Evolutionary conservation across 345 rosid species (phyloP), one percentile per base, ranked within the genome.

Genomic region (Heritiera littoralis): DNA sequence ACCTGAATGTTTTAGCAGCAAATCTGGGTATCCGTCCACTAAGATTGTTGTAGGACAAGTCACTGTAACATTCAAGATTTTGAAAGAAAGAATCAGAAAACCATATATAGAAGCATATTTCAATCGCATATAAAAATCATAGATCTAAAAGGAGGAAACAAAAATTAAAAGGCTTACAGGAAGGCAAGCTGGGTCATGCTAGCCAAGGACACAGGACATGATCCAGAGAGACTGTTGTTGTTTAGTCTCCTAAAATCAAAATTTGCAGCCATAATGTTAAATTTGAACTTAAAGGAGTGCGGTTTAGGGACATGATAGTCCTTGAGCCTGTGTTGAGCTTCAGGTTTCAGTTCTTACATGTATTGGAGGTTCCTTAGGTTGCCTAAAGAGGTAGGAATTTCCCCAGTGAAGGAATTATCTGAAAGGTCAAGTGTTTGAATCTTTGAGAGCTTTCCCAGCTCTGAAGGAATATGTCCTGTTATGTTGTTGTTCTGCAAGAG

Each of bases 351-450:
- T 51, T 80, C 95, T 87, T 90, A 96, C 98, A 96, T 72, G 89
- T 94, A 96, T 72, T 94, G 96, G 48, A 96, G 90, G 87, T 82
- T 86, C 79, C 83, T 83, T 60, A 96, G 79, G 70, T 81, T 84
- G 75, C 97, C 93, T 63, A 94, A 32, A 59, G 98, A 89, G 48
- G 80, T 64, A 30, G 98, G 98, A 71, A 96, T 82, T 82, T 86
- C 85, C 6, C 95, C 95, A 6, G 80, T 83, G 87, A 94, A 91
- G 84, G 87, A 84, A 76, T 96, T 96, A 72, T 85, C 82, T 61
- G 99, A 96, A 78, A 96, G 94, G 88, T 96, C 99, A 77, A 96
- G 92, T 38, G 99, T 96, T 55, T 85, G 90, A 79, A 96, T 94
- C 87, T 84, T 91, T 28, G 85, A 81, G 4, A 96, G 95, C 88